phyloP scores from a whole-genome alignment of 2,329 filamentous ascomycete species.

The Aspergillus neoniger region DNA sequence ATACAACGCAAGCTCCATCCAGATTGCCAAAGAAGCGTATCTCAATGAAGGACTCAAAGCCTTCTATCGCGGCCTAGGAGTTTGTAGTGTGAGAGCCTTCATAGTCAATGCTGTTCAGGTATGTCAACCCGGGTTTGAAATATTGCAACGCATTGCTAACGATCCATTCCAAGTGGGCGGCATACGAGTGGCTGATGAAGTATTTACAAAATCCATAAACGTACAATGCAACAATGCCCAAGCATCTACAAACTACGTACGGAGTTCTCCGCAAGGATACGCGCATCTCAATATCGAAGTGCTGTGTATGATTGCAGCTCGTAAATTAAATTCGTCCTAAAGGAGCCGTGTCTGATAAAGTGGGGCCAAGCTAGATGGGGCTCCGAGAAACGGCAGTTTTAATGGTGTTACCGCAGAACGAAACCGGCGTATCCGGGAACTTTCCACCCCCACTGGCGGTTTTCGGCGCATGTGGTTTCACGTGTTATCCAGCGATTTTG shows the following conservation, averaged over 20 bases:
- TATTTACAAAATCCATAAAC: constrained; percentile 30
- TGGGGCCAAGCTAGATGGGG: constrained; percentile 19
- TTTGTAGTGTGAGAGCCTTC: constrained; percentile 86
- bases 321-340: constrained; percentile 35
- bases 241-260: constrained; percentile 11
- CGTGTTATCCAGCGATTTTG: constrained; percentile 16
- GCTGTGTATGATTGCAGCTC: constrained; percentile 21
- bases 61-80: constrained; percentile 73
- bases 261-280: constrained; percentile 9
- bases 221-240: constrained; percentile 12
- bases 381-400: constrained; percentile 34
- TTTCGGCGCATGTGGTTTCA: constrained; percentile 33
- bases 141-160: constrained; percentile 10
- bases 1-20: constrained; percentile 55
- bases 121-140: constrained; percentile 22
- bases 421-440: constrained; percentile 23
- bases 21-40: constrained; percentile 68
- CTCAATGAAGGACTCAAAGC: constrained; percentile 60
- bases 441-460: constrained; percentile 23
- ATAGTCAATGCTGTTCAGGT: constrained; percentile 84
- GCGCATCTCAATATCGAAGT: not conserved
- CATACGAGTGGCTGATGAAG: constrained; percentile 85
- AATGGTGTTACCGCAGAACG: constrained; percentile 30
- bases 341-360: constrained; percentile 18
- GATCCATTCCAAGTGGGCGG: constrained; percentile 66